phyloP scores from a whole-genome alignment of 495 filamentous ascomycete species.

The Penicillium canariense region DNA sequence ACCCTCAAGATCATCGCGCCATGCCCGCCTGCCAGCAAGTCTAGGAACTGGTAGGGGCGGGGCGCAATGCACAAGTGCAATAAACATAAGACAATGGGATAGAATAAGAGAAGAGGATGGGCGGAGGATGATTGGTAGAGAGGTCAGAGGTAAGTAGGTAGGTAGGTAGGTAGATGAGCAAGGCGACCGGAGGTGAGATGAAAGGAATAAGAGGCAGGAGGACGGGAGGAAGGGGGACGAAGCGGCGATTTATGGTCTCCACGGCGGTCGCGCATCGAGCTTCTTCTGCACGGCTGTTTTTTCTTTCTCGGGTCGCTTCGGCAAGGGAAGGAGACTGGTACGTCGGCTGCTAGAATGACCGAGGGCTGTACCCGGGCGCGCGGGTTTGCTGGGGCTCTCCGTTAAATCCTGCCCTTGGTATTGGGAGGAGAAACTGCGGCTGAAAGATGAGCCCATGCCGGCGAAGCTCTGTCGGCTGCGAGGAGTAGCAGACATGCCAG shows the following conservation, averaged over 20 bases:
- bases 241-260: slow-evolving; percentile 26
- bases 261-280: slow-evolving; percentile 38
- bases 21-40: not conserved
- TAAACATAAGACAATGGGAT: slow-evolving; percentile 5
- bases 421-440: slow-evolving; percentile 35
- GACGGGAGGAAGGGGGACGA: not conserved
- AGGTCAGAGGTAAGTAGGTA: not conserved
- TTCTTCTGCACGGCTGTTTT: slow-evolving; percentile 29
- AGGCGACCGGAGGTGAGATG: slow-evolving; percentile 3
- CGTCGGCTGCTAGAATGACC: slow-evolving; percentile 47
- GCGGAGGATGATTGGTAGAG: not conserved
- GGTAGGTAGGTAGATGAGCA: not conserved
- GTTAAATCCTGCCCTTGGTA: slow-evolving; percentile 20
- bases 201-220: not conserved
- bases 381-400: slow-evolving; percentile 35
- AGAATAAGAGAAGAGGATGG: slow-evolving; percentile 9
- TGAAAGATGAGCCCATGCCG: slow-evolving; percentile 29
- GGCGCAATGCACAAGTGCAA: slow-evolving; percentile 15
- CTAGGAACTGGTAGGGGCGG: slow-evolving; percentile 1
- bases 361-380: slow-evolving; percentile 45
- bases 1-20: slow-evolving; percentile 18
- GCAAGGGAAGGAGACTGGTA: slow-evolving; percentile 48
- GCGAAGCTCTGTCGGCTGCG: slow-evolving; percentile 46
- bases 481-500: slow-evolving; percentile 31
- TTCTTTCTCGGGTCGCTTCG: slow-evolving; percentile 34